Percentiles rank a stretch among this genome's conserved stretches.
phyloP scores from a whole-genome alignment of 257 asterid genomes.

The Nicotiana undulata region DNA sequence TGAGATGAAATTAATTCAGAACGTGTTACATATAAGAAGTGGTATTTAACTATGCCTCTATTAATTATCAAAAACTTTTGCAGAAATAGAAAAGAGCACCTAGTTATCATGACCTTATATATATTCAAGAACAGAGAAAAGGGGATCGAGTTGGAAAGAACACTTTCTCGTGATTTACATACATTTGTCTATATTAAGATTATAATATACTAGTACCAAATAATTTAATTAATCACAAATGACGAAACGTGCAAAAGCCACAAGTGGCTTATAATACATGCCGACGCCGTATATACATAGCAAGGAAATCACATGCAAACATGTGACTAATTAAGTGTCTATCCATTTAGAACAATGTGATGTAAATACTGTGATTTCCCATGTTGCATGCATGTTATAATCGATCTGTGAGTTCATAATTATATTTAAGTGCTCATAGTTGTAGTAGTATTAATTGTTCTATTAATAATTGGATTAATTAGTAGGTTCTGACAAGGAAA shows the following conservation, averaged over 20 bases:
- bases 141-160: neutral
- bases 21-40: too few relatives aligned
- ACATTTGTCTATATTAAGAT: neutral
- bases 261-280: slow-evolving; percentile 42
- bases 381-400: neutral
- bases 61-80: neutral
- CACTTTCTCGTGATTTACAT: neutral
- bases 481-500: neutral
- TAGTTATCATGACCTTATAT: neutral
- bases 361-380: neutral
- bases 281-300: slow-evolving; percentile 28
- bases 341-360: neutral
- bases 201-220: neutral
- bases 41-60: neutral
- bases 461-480: neutral
- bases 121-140: too few relatives aligned
- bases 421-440: neutral
- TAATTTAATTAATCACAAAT: neutral
- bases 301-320: slow-evolving; percentile 35
- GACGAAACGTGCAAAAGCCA: slow-evolving; percentile 24
- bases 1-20: too few relatives aligned
- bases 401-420: neutral
- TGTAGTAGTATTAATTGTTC: neutral
- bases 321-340: slow-evolving; percentile 30
- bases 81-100: neutral